Percentiles rank a stretch among this genome's conserved stretches.
phyloP scores from a whole-genome alignment of 176 grass and related monocot genomes.

The Zea luxurians region DNA sequence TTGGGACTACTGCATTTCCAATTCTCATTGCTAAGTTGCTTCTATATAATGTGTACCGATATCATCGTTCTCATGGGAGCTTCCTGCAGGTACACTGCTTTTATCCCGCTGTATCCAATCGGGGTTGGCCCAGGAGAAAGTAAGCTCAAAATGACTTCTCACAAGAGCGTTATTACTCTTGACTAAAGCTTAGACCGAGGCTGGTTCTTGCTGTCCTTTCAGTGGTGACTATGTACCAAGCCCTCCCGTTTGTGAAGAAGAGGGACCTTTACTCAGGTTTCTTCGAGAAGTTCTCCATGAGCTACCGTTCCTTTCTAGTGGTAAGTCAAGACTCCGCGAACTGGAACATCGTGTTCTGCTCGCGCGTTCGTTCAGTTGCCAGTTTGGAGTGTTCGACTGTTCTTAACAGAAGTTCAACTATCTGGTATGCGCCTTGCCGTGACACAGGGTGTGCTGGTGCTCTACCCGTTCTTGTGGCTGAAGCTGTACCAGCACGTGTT shows the following conservation, averaged over 20 bases:
- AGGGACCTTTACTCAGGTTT: slow-evolving; percentile 68
- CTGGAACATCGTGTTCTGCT: neutral
- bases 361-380: too few relatives aligned
- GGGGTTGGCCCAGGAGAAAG: slow-evolving; percentile 94
- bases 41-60: neutral
- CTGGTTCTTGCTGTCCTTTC: slow-evolving; percentile 21
- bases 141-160: slow-evolving; percentile 40
- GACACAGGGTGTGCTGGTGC: slow-evolving; percentile 58
- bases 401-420: neutral
- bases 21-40: neutral
- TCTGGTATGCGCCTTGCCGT: slow-evolving; percentile 3
- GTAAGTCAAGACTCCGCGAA: slow-evolving; percentile 36
- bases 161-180: neutral
- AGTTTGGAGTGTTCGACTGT: neutral
- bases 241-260: slow-evolving; percentile 78
- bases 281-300: slow-evolving; percentile 68
- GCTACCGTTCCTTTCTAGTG: slow-evolving; percentile 79
- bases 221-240: slow-evolving; percentile 93
- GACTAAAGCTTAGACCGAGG: slow-evolving; percentile 8
- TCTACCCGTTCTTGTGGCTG: slow-evolving; percentile 81
- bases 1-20: neutral
- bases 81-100: slow-evolving; percentile 80
- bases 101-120: slow-evolving; percentile 86
- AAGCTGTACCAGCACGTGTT: slow-evolving; percentile 90
- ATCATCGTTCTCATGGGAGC: slow-evolving; percentile 12